Evolutionary conservation across 1,139 yeast species (phyloP), one percentile per base, ranked within the genome.

Genomic region (Candida freyschussii): DNA sequence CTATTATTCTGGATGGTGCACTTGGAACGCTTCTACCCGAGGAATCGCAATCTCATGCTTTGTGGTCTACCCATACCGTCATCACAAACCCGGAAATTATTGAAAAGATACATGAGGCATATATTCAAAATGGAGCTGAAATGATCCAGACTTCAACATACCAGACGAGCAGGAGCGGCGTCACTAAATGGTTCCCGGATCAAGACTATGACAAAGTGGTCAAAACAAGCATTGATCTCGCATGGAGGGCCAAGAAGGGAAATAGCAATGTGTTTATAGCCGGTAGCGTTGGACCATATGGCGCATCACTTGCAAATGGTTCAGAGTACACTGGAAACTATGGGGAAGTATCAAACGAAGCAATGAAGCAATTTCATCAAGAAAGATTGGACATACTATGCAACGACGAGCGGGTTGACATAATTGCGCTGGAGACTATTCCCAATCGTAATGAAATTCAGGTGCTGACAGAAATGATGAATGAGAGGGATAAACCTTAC

Each of bases 261-360:
- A 18, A 18, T 5, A 16, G 33, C 6, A 50, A 37, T 48, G 63
- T 44, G 29, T 47, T 37, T 27, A 64, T 78, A 6, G 72, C 72
- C 8, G 87, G 79, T 0, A 72, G 82, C 8, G 52, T 79, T n/a
- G 91, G 89, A 0, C 86, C 91, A 0, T 81, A 73, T 49, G 89
- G 87, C 2, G 79, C 85, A 0, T 74, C 55, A 41, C 53, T 78
- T 25, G 75, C 78, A 17, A 67, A 75, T 43, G 87, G 87, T 1
- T 65, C 78, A 1, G 91, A 81, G 47, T 81, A 77, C 48, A 75
- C 78, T 3, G 89, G 89, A 0, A 61, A 69, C 21, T 81, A 81
- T 47, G 40, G 38, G 3, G 17, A 26, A 11, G 52, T 56, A 1
- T 39, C 56, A 1, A 47, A 48, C 17, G 52, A 50, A 3, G 56